Conservation (phyloP, 805 yeast species). For the Metschnikowia kunwiensis region DNA sequence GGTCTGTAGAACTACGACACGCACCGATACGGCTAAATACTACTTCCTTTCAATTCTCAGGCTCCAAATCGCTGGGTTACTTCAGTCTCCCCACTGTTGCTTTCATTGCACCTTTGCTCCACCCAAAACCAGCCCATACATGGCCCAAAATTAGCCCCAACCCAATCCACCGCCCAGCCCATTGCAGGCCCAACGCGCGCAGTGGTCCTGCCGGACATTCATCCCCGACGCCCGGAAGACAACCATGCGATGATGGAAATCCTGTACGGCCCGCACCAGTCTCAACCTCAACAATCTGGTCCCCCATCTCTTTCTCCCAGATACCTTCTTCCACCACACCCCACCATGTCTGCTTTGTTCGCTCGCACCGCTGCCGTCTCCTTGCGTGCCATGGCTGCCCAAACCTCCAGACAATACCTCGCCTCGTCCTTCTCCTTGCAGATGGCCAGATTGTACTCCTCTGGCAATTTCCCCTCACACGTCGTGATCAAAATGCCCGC, state of each 20-base stretch:
- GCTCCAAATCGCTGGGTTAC: too few relatives aligned
- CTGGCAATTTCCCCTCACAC: slow-evolving; percentile 69
- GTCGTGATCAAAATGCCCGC: slow-evolving; percentile 97
- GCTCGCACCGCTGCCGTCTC: slow-evolving; percentile 32
- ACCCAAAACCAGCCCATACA: too few relatives aligned
- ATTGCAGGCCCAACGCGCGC: too few relatives aligned
- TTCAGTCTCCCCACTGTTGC: too few relatives aligned
- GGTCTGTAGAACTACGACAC: too few relatives aligned
- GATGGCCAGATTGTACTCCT: slow-evolving; percentile 41
- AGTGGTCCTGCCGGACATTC: slow-evolving; percentile 22
- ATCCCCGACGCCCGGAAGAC: slow-evolving; percentile 30
- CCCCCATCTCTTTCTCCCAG: slow-evolving; percentile 1
- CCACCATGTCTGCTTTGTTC: slow-evolving; percentile 35
- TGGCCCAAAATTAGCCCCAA: too few relatives aligned
- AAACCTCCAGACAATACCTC: slow-evolving; percentile 19
- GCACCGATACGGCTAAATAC: too few relatives aligned
- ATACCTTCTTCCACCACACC: slow-evolving; percentile 26
- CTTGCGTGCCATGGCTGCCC: slow-evolving; percentile 24
- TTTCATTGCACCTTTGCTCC: too few relatives aligned
- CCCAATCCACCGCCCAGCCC: too few relatives aligned
- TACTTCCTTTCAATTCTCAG: too few relatives aligned
- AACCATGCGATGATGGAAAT: slow-evolving; percentile 25
- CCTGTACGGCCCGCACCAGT: slow-evolving; percentile 12
- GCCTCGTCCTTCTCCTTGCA: slow-evolving; percentile 24
- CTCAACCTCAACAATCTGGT: slow-evolving; percentile 6